These are phyloP conservation scores for Planoprotostelium fungivorum DNA, from an alignment of 78 protist species.

Conservation along the genomic window DNA sequence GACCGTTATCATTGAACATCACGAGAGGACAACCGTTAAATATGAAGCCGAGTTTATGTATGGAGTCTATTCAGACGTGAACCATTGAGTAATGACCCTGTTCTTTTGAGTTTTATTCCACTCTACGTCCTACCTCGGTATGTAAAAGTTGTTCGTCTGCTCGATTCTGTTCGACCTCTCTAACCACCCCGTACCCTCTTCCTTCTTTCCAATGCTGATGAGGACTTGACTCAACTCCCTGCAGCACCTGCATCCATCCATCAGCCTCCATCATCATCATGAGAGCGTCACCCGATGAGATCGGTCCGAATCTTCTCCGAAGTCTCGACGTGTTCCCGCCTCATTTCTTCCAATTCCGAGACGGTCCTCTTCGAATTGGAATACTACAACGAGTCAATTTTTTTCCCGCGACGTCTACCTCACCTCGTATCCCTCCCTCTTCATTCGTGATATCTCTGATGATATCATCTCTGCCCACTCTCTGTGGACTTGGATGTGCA, in stretches of 20 bases:
- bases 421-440: neutral
- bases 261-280: neutral
- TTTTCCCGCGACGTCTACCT: neutral
- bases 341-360: neutral
- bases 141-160: neutral
- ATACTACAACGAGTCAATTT: neutral
- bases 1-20: no score
- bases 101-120: no score
- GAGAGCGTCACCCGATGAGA: neutral
- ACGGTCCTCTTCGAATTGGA: neutral
- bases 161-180: neutral
- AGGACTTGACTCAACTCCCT: neutral
- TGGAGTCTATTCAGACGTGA: no score
- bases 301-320: neutral
- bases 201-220: neutral
- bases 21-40: no score
- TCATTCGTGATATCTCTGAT: neutral
- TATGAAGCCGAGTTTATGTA: no score
- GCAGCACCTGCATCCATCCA: neutral
- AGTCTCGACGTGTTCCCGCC: neutral
- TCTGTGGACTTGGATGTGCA: neutral
- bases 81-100: no score
- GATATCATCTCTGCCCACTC: neutral
- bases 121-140: neutral
- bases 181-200: neutral